Evolutionary conservation across 1,284 basidiomycete genomes (phyloP).

Genomic region (Ustilago cynodontis): DNA sequence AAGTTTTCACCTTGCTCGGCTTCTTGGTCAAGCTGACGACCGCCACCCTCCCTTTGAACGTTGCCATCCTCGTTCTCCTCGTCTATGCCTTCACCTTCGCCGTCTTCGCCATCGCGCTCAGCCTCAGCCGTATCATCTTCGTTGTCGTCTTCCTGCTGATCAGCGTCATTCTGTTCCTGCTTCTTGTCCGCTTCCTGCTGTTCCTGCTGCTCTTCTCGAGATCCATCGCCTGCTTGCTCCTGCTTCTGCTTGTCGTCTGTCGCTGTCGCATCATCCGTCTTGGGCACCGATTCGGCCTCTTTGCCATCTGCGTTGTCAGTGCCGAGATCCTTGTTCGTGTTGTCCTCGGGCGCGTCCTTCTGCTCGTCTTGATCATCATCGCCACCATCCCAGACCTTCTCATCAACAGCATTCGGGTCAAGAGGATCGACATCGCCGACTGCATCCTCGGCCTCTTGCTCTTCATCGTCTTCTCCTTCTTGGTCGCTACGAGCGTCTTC

Average conservation of each 20-base stretch:
- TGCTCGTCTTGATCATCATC: slow-evolving; percentile 75
- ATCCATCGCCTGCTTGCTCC: slow-evolving; percentile 71
- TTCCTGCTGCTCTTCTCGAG: slow-evolving; percentile 72
- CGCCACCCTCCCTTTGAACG: slow-evolving; percentile 70
- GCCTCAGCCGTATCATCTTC: slow-evolving; percentile 45
- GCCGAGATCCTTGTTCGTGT: slow-evolving; percentile 70
- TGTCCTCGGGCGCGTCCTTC: slow-evolving; percentile 56
- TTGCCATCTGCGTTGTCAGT: slow-evolving; percentile 69
- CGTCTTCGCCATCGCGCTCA: slow-evolving; percentile 57
- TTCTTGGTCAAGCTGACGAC: slow-evolving; percentile 67
- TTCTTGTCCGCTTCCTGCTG: slow-evolving; percentile 27
- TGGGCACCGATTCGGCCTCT: slow-evolving; percentile 48
- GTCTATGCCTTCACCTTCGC: slow-evolving; percentile 61
- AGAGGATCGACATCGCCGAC: slow-evolving; percentile 85
- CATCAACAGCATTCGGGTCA: slow-evolving; percentile 90
- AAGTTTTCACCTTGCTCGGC: slow-evolving; percentile 68
- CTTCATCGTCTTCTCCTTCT: slow-evolving; percentile 72
- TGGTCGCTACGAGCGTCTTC: slow-evolving; percentile 74
- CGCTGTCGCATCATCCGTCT: slow-evolving; percentile 31
- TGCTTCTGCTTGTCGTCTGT: slow-evolving; percentile 69
- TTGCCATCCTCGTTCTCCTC: slow-evolving; percentile 68
- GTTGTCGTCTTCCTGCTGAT: slow-evolving; percentile 22
- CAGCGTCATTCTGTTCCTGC: slow-evolving; percentile 25
- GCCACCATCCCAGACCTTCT: slow-evolving; percentile 96
- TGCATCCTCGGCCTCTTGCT: slow-evolving; percentile 81